Conservation (phyloP, 2,329 filamentous ascomycete species). For the Talaromyces amestolkiae region DNA sequence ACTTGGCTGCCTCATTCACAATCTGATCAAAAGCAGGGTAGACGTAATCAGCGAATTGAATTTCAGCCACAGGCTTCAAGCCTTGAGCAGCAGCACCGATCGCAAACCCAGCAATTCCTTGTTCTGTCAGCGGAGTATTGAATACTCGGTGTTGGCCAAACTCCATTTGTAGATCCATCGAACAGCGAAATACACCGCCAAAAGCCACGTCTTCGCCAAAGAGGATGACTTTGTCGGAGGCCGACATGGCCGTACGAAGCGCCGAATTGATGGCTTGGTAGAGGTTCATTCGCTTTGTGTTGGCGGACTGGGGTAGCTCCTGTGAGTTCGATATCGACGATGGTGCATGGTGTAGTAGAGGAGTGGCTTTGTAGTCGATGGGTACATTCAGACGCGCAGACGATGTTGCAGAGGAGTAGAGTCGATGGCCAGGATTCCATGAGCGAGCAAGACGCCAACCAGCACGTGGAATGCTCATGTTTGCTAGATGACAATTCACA, state of each 20-base stretch:
- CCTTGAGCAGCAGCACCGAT: conserved; percentile 88
- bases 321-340: conserved; percentile 67
- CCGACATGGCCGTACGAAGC: conserved; percentile 73
- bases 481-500: not conserved
- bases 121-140: conserved; percentile 91
- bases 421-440: conserved; percentile 22
- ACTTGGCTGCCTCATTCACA: conserved; percentile 89
- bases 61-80: conserved; percentile 89
- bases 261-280: conserved; percentile 94
- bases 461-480: conserved; percentile 17
- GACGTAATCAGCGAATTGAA: conserved; percentile 93
- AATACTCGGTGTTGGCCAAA: conserved; percentile 89
- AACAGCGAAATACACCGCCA: conserved; percentile 92
- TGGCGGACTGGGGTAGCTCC: conserved; percentile 70
- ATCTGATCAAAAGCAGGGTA: conserved; percentile 92
- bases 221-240: conserved; percentile 81
- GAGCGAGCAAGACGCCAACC: conserved; percentile 16
- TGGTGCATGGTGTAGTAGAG: conserved; percentile 76
- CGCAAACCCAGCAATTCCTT: conserved; percentile 90
- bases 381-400: conserved; percentile 72
- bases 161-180: conserved; percentile 82
- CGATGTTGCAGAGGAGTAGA: conserved; percentile 50
- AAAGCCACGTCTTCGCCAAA: conserved; percentile 98
- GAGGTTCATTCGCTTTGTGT: conserved; percentile 84
- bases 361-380: conserved; percentile 79